A percentile compares a stretch with the other conserved stretches of the same genome.
These are phyloP conservation scores for Secale cereale DNA, from an alignment of 176 grass and related monocot species.

Conservation along the genomic window DNA sequence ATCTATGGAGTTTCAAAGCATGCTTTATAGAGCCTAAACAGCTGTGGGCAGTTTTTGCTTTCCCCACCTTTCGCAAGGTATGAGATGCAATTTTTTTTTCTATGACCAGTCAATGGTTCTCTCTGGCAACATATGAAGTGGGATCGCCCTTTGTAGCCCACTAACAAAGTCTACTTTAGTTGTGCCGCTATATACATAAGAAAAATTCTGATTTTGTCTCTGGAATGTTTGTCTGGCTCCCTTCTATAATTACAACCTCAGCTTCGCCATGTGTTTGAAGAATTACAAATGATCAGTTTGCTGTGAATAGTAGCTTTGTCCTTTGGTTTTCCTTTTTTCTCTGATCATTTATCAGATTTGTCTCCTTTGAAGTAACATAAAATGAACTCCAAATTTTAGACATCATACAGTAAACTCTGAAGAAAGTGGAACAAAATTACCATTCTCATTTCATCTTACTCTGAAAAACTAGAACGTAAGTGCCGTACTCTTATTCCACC, in stretches of 20 bases:
- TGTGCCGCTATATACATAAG: not conserved
- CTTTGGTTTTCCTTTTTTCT: not conserved
- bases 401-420: not conserved
- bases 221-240: not conserved
- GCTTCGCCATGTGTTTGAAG: not conserved
- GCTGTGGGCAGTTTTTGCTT: not conserved
- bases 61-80: not conserved
- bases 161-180: not conserved
- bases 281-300: not conserved
- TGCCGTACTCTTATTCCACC: not conserved
- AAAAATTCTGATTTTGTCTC: not conserved
- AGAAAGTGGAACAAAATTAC: conserved; percentile 2
- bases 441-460: conserved; percentile 3
- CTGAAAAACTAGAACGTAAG: not conserved
- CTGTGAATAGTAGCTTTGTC: not conserved
- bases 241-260: not conserved
- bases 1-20: not conserved
- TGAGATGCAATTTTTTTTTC: not conserved
- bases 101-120: not conserved
- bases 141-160: not conserved
- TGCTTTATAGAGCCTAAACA: conserved; percentile 2
- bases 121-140: not conserved
- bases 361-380: not conserved
- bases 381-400: not conserved
- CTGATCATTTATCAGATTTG: conserved; percentile 1